Evolutionary conservation across 768 basidiomycete species (phyloP), one percentile per base, ranked within the genome.

Genomic region (Xanthoconium purpureum): DNA sequence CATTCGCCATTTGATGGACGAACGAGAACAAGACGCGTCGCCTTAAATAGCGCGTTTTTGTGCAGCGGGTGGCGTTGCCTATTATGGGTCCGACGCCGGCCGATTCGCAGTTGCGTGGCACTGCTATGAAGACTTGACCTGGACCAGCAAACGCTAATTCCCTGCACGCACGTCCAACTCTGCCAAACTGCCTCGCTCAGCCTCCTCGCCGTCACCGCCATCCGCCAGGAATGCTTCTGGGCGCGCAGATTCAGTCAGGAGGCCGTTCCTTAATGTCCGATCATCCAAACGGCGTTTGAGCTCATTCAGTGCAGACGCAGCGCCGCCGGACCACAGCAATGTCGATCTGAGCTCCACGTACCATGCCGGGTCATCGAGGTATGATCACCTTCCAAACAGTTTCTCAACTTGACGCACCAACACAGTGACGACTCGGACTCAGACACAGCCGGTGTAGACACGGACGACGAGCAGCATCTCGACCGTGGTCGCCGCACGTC

Each of bases 301-400:
- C 39, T 63, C 70, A 30, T 57, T 68, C 56, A 62, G 62, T 30
- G 52, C 63, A 42, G 57, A 56, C 29, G 55, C 40, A 38, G 50
- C 56, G 17, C 68, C 57, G 3, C 70, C 66, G 24, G 57, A 68
- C 30, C 59, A 62, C 39, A 70, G 73, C 55, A 71, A 71, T 56
- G 65, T 84, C 62, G 90, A 85, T 62, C 84, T 90, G 85, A 93
- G 89, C 65, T 91, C 90, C 13, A 92, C 90, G 62, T 93, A 93
- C 72, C 87, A 91, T 56, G 91, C 86, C 30, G 91, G 91, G 44
- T 89, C 89, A 35, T 91, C 89, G 11, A 84, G 87, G 89, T 88
- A 64, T 59, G 81, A 64, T 39, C n/a, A 24, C 15, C 24, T 36
- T 57, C 18, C 51, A 47, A 3, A 9, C 10, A 4, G 8, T 53